Percentiles rank a stretch among this genome's conserved stretches.
These are phyloP conservation scores for Tuber indicum DNA, from an alignment of 495 filamentous ascomycete species.

Conservation along the genomic window DNA sequence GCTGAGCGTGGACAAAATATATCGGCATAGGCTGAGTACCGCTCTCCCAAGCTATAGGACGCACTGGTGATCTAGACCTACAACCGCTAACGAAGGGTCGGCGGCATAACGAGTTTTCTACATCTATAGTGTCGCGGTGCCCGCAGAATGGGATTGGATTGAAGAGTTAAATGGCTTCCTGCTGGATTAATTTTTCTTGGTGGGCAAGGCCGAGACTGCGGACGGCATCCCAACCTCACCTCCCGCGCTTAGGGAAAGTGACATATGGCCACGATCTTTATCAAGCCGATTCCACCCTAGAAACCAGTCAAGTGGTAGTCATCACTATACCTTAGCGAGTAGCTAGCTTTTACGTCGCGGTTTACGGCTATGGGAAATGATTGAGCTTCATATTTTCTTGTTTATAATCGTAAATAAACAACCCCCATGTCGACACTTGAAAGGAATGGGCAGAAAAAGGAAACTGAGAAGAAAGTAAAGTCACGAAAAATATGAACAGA, in stretches of 20 bases:
- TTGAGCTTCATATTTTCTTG: background rate
- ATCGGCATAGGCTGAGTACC: background rate
- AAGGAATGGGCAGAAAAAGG: too few species aligned
- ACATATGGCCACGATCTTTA: background rate
- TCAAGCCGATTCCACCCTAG: background rate
- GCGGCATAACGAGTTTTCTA: background rate
- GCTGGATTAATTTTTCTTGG: too few species aligned
- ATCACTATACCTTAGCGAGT: background rate
- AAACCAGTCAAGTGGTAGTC: background rate
- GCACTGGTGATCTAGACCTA: background rate
- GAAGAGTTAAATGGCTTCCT: background rate
- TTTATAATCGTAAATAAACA: background rate
- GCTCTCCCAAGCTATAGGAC: background rate
- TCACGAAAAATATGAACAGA: background rate
- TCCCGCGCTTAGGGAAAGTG: background rate
- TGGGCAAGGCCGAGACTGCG: background rate
- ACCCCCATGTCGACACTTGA: background rate
- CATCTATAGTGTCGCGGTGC: background rate
- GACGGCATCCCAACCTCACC: background rate
- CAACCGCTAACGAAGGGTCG: background rate
- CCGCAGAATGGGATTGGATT: too few species aligned
- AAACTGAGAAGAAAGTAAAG: background rate
- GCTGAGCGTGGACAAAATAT: background rate
- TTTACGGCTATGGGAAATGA: background rate
- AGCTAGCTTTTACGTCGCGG: background rate